phyloP scores from a whole-genome alignment of 1,139 yeast genomes.

The Taiozyma sp. region DNA sequence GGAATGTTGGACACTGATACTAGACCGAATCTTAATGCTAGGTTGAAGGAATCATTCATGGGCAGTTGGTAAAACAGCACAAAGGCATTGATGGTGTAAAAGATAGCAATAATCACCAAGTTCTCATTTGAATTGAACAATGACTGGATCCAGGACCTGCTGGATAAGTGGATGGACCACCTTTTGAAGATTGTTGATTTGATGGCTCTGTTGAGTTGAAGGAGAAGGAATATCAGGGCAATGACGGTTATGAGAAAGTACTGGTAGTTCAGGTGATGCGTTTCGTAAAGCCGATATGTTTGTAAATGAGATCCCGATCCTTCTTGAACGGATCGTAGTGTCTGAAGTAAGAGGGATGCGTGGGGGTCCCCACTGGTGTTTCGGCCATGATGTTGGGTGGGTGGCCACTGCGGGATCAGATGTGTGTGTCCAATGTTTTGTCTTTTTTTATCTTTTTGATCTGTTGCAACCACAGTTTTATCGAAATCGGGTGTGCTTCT shows the following conservation, averaged over 20 bases:
- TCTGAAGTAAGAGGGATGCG: slow-evolving; percentile 8
- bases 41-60: slow-evolving; percentile 18
- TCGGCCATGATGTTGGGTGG: neutral
- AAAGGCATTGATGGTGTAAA: slow-evolving; percentile 11
- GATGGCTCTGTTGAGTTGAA: neutral
- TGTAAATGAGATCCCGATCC: slow-evolving; percentile 15
- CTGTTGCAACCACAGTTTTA: neutral
- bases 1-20: slow-evolving; percentile 23
- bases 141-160: neutral
- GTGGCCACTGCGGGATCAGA: neutral
- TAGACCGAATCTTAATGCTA: slow-evolving; percentile 21
- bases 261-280: slow-evolving; percentile 17
- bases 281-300: slow-evolving; percentile 20
- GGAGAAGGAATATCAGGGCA: neutral
- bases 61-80: slow-evolving; percentile 16
- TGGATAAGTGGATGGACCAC: neutral
- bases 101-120: slow-evolving; percentile 7
- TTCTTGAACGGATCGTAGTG: slow-evolving; percentile 18
- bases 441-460: neutral
- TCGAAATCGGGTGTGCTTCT: neutral
- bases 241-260: slow-evolving; percentile 4
- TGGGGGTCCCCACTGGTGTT: neutral
- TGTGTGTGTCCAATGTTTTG: neutral
- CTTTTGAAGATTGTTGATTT: neutral
- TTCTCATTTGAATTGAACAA: slow-evolving; percentile 14